Conservation (phyloP, 2,329 filamentous ascomycete genomes). For the Leptographium lundbergii region DNA sequence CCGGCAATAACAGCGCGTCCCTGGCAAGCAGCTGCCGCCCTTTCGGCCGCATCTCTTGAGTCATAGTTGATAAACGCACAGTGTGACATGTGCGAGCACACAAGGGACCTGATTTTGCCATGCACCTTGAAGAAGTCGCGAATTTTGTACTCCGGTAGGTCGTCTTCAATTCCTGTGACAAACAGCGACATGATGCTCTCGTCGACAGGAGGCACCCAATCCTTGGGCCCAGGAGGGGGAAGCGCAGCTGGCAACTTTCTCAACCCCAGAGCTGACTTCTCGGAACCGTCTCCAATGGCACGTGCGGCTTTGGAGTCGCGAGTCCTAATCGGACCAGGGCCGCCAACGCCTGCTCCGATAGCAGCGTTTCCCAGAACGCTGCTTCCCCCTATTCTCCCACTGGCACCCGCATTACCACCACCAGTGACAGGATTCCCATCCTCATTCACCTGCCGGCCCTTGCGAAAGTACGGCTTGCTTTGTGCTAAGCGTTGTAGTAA, state of each 20-base stretch:
- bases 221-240: conserved; percentile 67
- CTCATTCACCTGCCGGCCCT: conserved; percentile 63
- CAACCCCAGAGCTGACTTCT: conserved; percentile 28
- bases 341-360: conserved; percentile 45
- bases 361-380: conserved; percentile 28
- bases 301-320: conserved; percentile 45
- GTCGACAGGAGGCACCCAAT: conserved; percentile 76
- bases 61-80: conserved; percentile 96
- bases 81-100: conserved; percentile 94
- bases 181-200: conserved; percentile 85
- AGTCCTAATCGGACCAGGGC: conserved; percentile 68
- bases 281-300: conserved; percentile 32
- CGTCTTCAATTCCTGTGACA: conserved; percentile 89
- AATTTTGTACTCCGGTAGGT: conserved; percentile 83
- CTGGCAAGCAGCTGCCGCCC: conserved; percentile 71
- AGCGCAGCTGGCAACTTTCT: conserved; percentile 54
- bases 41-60: conserved; percentile 71
- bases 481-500: conserved; percentile 72
- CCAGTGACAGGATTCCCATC: conserved; percentile 26
- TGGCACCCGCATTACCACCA: conserved; percentile 15
- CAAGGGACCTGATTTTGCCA: conserved; percentile 80
- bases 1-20: conserved; percentile 83
- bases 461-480: conserved; percentile 91
- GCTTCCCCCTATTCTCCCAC: conserved; percentile 13
- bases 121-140: conserved; percentile 82